These are phyloP conservation scores for Mycena galericulata DNA, from an alignment of 768 basidiomycete genomes.

Conservation along the genomic window DNA sequence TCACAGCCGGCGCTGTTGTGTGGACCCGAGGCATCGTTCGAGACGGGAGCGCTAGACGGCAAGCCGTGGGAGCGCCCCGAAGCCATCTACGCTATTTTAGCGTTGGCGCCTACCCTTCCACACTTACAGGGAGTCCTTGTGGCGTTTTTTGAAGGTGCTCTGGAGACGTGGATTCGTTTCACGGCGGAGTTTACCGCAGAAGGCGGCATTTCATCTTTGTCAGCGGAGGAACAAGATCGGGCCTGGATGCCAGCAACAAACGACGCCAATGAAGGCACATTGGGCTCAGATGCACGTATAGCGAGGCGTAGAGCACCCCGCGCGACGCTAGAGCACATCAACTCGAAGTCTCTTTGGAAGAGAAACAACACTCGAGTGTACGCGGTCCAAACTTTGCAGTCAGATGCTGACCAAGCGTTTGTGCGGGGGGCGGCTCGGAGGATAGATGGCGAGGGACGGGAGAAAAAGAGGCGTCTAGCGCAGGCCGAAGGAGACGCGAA, in stretches of 20 bases:
- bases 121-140: constrained; percentile 5
- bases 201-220: constrained; percentile 24
- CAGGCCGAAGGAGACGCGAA: background rate
- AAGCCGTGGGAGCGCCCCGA: constrained; percentile 18
- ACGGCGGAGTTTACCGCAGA: constrained; percentile 28
- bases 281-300: constrained; percentile 16
- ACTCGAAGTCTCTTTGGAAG: constrained; percentile 21
- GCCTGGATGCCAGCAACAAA: constrained; percentile 36
- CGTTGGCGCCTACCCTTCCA: background rate
- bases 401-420: background rate
- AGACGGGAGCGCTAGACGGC: constrained; percentile 14
- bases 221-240: background rate
- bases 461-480: background rate
- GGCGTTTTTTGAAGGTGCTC: constrained; percentile 25
- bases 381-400: background rate
- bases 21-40: background rate
- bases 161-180: constrained; percentile 27
- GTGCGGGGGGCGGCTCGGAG: background rate
- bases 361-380: constrained; percentile 8
- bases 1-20: constrained; percentile 16
- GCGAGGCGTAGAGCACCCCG: constrained; percentile 5
- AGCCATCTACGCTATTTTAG: constrained; percentile 10
- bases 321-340: constrained; percentile 16
- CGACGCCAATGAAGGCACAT: constrained; percentile 35
- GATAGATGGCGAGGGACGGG: background rate